Evolutionary conservation across 176 grass and related monocot genomes (phyloP), one percentile per base, ranked within the genome.

Genomic region (Tuctoria greenei): DNA sequence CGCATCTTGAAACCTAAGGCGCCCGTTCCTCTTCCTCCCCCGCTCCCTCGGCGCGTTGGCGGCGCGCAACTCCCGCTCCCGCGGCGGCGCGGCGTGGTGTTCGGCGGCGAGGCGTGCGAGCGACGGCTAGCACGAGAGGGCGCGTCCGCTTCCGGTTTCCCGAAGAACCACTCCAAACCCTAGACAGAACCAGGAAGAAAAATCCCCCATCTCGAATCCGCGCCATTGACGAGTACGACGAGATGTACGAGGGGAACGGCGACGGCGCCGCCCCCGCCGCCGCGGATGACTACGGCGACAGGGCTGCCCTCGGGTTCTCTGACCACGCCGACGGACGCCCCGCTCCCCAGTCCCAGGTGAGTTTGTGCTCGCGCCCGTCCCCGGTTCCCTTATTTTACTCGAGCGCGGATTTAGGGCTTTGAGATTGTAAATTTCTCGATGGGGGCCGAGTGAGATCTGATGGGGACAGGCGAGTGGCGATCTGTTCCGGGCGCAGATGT

Each of bases 161-260:
- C 35, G 18, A n/a, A n/a, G n/a, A n/a, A n/a, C n/a, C n/a, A n/a
- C n/a, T n/a, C n/a, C n/a, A n/a, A n/a, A n/a, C n/a, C n/a, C n/a
- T n/a, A n/a, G n/a, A n/a, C n/a, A n/a, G n/a, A n/a, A n/a, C n/a
- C n/a, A n/a, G 2, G n/a, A 2, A 71, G 50, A 54, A 7, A n/a
- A 74, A 60, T 12, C 42, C 61, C 59, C 61, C 39, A 20, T 11
- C 11, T 4, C 47, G 12, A 51, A n/a, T n/a, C 41, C 18, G 56
- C 52, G 71, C 17, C 41, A 97, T 97, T 91, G 66, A 88, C 61
- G 91, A 90, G 9, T 82, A 86, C 77, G 85, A 87, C 41, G 87
- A 90, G 67, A 76, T 85, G 56, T 93, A 90, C 80, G 87, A 88
- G 57, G 80, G 87, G 8, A 77, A 72, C 76, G 83, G 71, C 4